These are phyloP conservation scores for Fragilaria crotonensis DNA, from an alignment of 108 stramenopile species.

Conservation along the genomic window DNA sequence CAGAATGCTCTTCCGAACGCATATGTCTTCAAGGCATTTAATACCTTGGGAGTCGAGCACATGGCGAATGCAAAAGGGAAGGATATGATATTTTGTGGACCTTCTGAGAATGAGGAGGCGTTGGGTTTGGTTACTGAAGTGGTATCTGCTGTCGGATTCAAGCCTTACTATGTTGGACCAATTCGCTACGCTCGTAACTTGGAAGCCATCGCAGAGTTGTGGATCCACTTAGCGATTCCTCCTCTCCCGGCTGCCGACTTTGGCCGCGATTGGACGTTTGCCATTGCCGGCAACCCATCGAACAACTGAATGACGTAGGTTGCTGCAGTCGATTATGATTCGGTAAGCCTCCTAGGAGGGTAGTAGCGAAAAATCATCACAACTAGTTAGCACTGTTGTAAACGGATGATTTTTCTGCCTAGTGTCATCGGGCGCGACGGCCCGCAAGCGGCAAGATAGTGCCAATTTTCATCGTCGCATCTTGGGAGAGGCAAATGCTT, in stretches of 20 bases:
- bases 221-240: conserved; percentile 33
- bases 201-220: conserved; percentile 37
- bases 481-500: too few species aligned
- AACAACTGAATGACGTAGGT: too few species aligned
- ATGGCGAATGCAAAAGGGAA: conserved; percentile 21
- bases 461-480: too few species aligned
- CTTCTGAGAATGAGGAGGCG: conserved; percentile 11
- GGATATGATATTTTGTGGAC: conserved; percentile 32
- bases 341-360: too few species aligned
- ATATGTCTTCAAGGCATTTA: conserved; percentile 31
- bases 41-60: conserved; percentile 29
- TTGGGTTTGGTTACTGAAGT: conserved; percentile 9
- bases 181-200: conserved; percentile 36
- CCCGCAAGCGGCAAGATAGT: too few species aligned
- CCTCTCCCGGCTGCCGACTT: conserved; percentile 9
- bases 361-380: too few species aligned
- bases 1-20: conserved; percentile 14
- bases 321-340: too few species aligned
- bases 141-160: conserved; percentile 27
- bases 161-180: conserved; percentile 30
- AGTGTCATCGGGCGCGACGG: too few species aligned
- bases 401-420: too few species aligned
- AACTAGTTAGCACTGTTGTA: too few species aligned
- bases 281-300: conserved; percentile 16
- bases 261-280: conserved; percentile 20